Evolutionary conservation across 2,329 filamentous ascomycete species (phyloP), one percentile per base, ranked within the genome.

Genomic region (Drechslerella dactyloides): DNA sequence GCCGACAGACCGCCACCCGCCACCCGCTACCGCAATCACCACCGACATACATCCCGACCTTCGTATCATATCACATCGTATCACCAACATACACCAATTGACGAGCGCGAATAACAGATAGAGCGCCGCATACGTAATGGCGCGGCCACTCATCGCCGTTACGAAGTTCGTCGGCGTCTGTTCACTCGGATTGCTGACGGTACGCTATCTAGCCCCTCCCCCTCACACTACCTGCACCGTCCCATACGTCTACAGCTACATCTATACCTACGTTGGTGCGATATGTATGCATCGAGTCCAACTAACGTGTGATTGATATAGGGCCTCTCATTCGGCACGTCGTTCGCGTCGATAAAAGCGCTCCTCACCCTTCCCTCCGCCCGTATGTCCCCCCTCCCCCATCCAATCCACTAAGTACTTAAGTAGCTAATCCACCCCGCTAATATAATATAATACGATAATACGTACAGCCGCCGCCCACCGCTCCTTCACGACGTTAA

Each of bases 81-180:
- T 4, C 27, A 33, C 4, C 3, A 4, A 33, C 44, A 48, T 21
- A 55, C 54, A 24, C 48, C 52, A 57, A 58, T 56, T 35, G 55
- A 53, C n/a, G 53, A 62, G 30, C n/a, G 53, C 59, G 15, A 63
- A 59, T 24, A 33, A 58, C n/a, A n/a, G n/a, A n/a, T n/a, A n/a
- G n/a, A n/a, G n/a, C 37, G 58, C n/a, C 35, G 59, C 33, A 50
- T 54, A 42, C 40, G 64, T 33, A 60, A 72, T 72, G 68, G 64
- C 54, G 37, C 68, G 68, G n/a, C 68, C 68, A 13, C 21, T 42
- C 19, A 64, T 72, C 55, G 58, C 60, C 51, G 33, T 60, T 33
- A 65, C 68, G 21, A 72, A 72, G 13, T 72, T 72, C 27, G 60
- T 72, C 60, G 68, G 68, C 42, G 68, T 72, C 42, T 60, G 60